These are phyloP conservation scores for Fusarium secorum DNA, from an alignment of 2,329 filamentous ascomycete genomes.

Conservation along the genomic window DNA sequence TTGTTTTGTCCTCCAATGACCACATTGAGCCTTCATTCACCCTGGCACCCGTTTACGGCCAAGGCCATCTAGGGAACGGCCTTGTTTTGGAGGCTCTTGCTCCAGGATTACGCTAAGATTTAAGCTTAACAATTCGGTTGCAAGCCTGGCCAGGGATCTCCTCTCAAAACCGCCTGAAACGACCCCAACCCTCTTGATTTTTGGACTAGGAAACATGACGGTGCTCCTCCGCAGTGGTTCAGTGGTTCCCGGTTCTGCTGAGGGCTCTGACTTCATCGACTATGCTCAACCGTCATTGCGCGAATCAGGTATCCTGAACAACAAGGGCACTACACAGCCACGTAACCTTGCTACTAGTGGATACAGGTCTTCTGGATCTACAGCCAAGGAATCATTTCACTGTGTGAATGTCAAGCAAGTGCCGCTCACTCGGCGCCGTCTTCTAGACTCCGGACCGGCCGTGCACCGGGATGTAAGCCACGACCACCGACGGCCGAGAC, in stretches of 20 bases:
- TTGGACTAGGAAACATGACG: not conserved
- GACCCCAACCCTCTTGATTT: not conserved
- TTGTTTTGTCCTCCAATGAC: conserved; percentile 2
- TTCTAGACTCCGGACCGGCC: conserved; percentile 34
- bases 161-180: conserved; percentile 14
- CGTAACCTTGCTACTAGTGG: conserved; percentile 20
- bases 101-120: conserved; percentile 29
- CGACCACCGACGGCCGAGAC: conserved; percentile 19
- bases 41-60: not conserved
- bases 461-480: conserved; percentile 7
- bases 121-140: conserved; percentile 31
- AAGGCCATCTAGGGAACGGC: not conserved
- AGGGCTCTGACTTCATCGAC: conserved; percentile 4
- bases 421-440: conserved; percentile 23
- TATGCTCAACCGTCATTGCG: not conserved
- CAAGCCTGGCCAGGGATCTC: conserved; percentile 17
- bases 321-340: conserved; percentile 18
- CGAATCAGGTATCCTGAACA: conserved; percentile 1
- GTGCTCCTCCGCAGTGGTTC: not conserved
- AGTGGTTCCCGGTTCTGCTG: not conserved
- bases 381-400: conserved; percentile 13
- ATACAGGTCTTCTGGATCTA: conserved; percentile 20
- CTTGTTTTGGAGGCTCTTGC: conserved; percentile 20
- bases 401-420: conserved; percentile 21
- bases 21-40: not conserved